phyloP scores from a whole-genome alignment of 2,329 filamentous ascomycete species.

The Aspergillus felis region DNA sequence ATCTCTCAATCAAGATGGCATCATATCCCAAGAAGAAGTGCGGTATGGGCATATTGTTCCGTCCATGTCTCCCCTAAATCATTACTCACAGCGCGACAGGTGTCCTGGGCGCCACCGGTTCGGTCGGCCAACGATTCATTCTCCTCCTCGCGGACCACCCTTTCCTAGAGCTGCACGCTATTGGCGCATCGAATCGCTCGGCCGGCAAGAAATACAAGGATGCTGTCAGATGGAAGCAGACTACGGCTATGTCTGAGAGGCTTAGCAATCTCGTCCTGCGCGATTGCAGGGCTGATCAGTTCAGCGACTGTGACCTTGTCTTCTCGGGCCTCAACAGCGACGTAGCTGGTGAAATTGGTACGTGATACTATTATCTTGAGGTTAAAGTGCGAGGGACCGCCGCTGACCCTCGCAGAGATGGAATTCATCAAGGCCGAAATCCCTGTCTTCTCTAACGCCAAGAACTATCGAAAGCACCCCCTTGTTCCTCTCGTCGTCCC shows the following conservation, averaged over 20 bases:
- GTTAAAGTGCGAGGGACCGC: background rate
- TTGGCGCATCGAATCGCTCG: constrained; percentile 84
- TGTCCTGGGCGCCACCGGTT: constrained; percentile 88
- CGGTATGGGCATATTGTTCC: constrained; percentile 24
- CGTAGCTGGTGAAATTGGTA: constrained; percentile 87
- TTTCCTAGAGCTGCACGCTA: constrained; percentile 76
- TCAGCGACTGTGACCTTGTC: constrained; percentile 84
- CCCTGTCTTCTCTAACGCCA: constrained; percentile 94
- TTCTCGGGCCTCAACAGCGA: constrained; percentile 92
- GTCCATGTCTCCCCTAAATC: constrained; percentile 13
- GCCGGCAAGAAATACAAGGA: constrained; percentile 93
- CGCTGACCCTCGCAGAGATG: constrained; percentile 61
- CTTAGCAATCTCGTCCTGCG: constrained; percentile 79
- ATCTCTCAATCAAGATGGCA: constrained; percentile 23
- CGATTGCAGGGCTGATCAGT: constrained; percentile 77
- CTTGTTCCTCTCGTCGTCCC: constrained; percentile 90
- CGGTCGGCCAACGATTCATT: constrained; percentile 93
- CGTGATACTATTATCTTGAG: constrained; percentile 20
- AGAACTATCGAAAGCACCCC: constrained; percentile 90
- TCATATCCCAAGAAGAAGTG: constrained; percentile 38
- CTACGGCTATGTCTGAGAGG: constrained; percentile 70
- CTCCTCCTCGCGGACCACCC: constrained; percentile 86
- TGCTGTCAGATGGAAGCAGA: constrained; percentile 93
- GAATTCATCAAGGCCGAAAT: constrained; percentile 85
- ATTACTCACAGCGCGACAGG: constrained; percentile 37